A percentile compares a stretch with the other conserved stretches of the same genome.
phyloP scores from a whole-genome alignment of 805 yeast genomes.

The Yarrowia sp. region DNA sequence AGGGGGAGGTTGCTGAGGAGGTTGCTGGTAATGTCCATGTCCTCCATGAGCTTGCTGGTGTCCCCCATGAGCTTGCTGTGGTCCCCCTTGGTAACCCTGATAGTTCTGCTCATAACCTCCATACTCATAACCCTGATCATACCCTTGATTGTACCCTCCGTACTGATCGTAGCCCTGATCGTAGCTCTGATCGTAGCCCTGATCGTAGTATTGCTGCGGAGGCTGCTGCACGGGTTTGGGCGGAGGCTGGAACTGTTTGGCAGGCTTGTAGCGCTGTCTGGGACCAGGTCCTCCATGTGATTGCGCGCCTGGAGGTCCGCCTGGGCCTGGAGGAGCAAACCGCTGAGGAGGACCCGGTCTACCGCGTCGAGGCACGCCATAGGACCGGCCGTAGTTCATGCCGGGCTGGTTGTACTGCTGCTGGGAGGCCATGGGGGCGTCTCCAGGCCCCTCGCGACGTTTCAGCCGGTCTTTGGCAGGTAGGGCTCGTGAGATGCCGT shows the following conservation, averaged over 20 bases:
- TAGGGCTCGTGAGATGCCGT: conserved; percentile 34
- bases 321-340: conserved; percentile 23
- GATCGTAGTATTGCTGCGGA: conserved; percentile 22
- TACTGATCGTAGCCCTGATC: conserved; percentile 41
- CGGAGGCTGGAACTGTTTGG: conserved; percentile 10
- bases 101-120: not conserved
- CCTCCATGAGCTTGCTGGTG: not conserved
- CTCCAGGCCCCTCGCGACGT: conserved; percentile 33
- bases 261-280: conserved; percentile 30
- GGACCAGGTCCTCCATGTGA: conserved; percentile 29
- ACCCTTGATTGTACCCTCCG: conserved; percentile 5
- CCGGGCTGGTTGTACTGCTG: conserved; percentile 34
- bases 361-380: conserved; percentile 36
- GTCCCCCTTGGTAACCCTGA: not conserved
- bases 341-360: conserved; percentile 14
- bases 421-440: conserved; percentile 28
- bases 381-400: conserved; percentile 34
- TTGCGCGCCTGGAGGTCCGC: conserved; percentile 12
- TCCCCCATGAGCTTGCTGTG: not conserved
- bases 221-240: conserved; percentile 22
- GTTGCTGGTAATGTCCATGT: not conserved
- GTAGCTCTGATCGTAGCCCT: conserved; percentile 26
- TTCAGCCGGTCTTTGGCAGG: conserved; percentile 36
- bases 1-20: conserved; percentile 7
- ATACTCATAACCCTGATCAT: conserved; percentile 40